A percentile compares a stretch with the other conserved stretches of the same genome.
Conservation (phyloP, 192 early-diverging fungal genomes). For the Coemansia sp. region DNA sequence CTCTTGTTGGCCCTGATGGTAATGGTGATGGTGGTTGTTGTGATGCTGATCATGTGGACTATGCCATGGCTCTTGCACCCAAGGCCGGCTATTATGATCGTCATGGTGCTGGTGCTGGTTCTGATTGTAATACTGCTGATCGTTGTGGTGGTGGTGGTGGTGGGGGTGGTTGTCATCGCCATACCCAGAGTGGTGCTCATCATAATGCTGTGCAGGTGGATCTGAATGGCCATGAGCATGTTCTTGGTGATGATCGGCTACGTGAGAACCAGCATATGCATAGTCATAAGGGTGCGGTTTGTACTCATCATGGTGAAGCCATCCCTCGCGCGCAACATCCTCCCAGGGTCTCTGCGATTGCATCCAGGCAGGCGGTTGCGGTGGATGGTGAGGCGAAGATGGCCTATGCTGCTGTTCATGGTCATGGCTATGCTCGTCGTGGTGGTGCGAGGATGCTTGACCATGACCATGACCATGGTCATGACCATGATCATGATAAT, state of each 20-base stretch:
- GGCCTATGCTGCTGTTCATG: background rate
- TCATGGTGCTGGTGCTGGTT: conserved; percentile 3
- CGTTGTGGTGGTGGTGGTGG: background rate
- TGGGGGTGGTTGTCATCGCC: conserved; percentile 3
- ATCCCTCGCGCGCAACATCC: conserved; percentile 54
- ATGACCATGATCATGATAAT: background rate
- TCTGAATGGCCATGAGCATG: background rate
- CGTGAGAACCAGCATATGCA: conserved; percentile 48
- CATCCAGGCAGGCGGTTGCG: conserved; percentile 37
- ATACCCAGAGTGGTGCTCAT: background rate
- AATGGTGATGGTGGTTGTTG: background rate
- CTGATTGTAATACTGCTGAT: background rate
- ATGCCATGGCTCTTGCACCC: background rate
- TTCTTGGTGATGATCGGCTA: background rate
- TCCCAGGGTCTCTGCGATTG: conserved; percentile 56
- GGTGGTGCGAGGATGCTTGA: too few relatives aligned
- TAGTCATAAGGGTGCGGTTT: conserved; percentile 51
- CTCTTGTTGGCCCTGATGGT: background rate
- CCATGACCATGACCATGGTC: conserved; percentile 2
- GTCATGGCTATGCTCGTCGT: background rate
- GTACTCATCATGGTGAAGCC: conserved; percentile 49
- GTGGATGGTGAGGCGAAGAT: background rate
- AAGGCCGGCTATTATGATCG: background rate
- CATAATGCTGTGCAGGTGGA: background rate
- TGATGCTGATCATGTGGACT: background rate